These are phyloP conservation scores for Pseudogymnoascus destructans DNA, from an alignment of 2,329 filamentous ascomycete species.

Conservation along the genomic window DNA sequence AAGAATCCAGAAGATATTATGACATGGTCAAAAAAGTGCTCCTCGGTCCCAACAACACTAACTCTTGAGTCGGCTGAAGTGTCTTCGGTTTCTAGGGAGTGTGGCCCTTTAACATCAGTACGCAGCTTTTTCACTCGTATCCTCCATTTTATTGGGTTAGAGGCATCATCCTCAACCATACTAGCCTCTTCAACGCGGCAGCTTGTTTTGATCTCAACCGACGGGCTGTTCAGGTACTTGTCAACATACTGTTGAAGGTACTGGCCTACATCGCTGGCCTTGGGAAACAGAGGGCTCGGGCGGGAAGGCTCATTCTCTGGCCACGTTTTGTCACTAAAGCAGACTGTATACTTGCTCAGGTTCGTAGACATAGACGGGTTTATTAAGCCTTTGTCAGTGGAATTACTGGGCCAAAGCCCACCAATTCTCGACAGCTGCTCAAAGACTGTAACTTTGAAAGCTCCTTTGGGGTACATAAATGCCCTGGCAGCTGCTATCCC, in stretches of 20 bases:
- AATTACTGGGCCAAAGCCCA: slow-evolving; percentile 60
- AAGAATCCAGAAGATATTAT: slow-evolving; percentile 69
- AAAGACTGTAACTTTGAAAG: slow-evolving; percentile 57
- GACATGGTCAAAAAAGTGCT: slow-evolving; percentile 49
- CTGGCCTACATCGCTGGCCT: slow-evolving; percentile 60
- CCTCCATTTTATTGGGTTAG: slow-evolving; percentile 13
- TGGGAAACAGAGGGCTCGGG: slow-evolving; percentile 41
- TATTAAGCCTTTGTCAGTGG: slow-evolving; percentile 36
- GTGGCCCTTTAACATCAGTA: neutral
- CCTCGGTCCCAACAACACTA: neutral
- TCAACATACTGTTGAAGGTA: slow-evolving; percentile 55
- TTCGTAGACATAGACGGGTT: slow-evolving; percentile 61
- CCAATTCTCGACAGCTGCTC: slow-evolving; percentile 54
- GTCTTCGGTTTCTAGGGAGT: neutral
- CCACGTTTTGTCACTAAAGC: slow-evolving; percentile 63
- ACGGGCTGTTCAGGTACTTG: slow-evolving; percentile 36
- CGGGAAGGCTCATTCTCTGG: slow-evolving; percentile 40
- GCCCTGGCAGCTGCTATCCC: slow-evolving; percentile 62
- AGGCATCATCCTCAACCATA: slow-evolving; percentile 14
- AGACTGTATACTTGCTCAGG: slow-evolving; percentile 63
- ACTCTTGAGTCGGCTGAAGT: neutral
- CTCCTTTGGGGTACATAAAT: slow-evolving; percentile 41
- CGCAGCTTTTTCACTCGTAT: neutral
- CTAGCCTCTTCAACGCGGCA: slow-evolving; percentile 16
- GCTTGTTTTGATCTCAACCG: slow-evolving; percentile 18